These are phyloP conservation scores for Peniophora sp. DNA, from an alignment of 1,284 basidiomycete species.

Conservation along the genomic window DNA sequence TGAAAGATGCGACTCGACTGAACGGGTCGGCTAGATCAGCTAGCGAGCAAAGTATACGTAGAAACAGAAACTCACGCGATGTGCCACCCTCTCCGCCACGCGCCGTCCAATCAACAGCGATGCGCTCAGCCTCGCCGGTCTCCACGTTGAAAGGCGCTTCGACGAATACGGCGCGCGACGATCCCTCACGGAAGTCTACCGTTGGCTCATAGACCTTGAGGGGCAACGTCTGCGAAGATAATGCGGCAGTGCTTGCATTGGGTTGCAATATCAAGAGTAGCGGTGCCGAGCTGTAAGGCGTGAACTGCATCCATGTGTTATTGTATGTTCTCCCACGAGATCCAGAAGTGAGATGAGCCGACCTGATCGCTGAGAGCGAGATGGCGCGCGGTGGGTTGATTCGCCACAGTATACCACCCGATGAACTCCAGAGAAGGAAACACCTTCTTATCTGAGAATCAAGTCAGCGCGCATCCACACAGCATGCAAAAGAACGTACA, in stretches of 20 bases:
- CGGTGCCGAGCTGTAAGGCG: constrained; percentile 65
- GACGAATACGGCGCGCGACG: constrained; percentile 73
- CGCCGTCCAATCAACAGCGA: constrained; percentile 94
- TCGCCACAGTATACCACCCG: constrained; percentile 91
- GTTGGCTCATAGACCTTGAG: constrained; percentile 87
- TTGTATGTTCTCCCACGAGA: constrained; percentile 4
- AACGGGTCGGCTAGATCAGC: not conserved
- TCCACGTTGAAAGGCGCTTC: constrained; percentile 83
- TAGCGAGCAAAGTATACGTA: not conserved
- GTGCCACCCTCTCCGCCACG: constrained; percentile 82
- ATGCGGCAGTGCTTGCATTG: constrained; percentile 41
- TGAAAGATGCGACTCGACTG: constrained; percentile 85
- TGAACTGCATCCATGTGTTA: constrained; percentile 40
- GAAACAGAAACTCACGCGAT: constrained; percentile 43
- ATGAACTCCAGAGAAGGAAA: constrained; percentile 95
- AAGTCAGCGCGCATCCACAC: not conserved
- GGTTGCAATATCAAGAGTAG: constrained; percentile 70
- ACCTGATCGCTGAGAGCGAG: constrained; percentile 84
- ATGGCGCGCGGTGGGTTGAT: constrained; percentile 63
- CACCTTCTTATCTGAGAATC: constrained; percentile 84
- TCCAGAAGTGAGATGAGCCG: constrained; percentile 11
- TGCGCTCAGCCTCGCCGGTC: constrained; percentile 96
- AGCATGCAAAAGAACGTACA: constrained; percentile 46
- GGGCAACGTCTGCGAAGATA: constrained; percentile 66
- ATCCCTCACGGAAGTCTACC: constrained; percentile 72